Base-by-base conservation (phyloP, 495 filamentous ascomycete species). In the Neurospora pannonica region DNA sequence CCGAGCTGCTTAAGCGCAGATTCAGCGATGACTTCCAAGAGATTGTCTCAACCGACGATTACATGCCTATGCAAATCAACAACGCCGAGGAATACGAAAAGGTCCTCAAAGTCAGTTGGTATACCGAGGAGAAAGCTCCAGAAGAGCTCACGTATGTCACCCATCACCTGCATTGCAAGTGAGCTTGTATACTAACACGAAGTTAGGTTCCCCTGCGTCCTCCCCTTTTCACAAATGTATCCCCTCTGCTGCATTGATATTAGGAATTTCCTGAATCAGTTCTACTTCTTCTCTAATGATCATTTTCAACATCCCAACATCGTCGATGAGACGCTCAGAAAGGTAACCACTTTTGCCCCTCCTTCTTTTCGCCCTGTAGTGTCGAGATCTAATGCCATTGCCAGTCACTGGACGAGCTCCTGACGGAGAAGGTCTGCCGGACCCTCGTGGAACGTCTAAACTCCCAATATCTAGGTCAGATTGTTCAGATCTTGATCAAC, bases 211-310 rank as follows among this genome's bases (percentile, higher is more conserved):
- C 97, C 96, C 5, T 94, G 91, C 80, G 92, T 97, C 71, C 84
- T 99, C 17, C 96, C 96, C 15, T 99, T 99, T 81, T 98, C 95
- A 43, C 95, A 98, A 74, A 98, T 99, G 96, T 99, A 98, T 81
- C 95, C 95, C 5, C 87, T 97, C 39, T 97, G 95, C 83, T 99
- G 96, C 85, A 97, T 97, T 76, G 93, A 98, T 77, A 98, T 99
- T 77, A 89, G 95, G 36, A 97, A 97, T 79, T 97, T 98, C 78
- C 85, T 97, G 37, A 97, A 97, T 81, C 94, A 97, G 78, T 97
- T 98, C 75, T 97, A 97, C 80, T 92, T 94, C 81, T 98, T 97
- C 78, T 93, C 93, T 6, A 94, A 97, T 77, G 94, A 97, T 75
- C 93, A 97, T 76, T 98, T 98, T 79, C 90, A 94, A 36, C 91